A percentile compares a stretch with the other conserved stretches of the same genome.
These are phyloP conservation scores for Pyracantha coccinea DNA, from an alignment of 331 rosid genomes.

Conservation along the genomic window DNA sequence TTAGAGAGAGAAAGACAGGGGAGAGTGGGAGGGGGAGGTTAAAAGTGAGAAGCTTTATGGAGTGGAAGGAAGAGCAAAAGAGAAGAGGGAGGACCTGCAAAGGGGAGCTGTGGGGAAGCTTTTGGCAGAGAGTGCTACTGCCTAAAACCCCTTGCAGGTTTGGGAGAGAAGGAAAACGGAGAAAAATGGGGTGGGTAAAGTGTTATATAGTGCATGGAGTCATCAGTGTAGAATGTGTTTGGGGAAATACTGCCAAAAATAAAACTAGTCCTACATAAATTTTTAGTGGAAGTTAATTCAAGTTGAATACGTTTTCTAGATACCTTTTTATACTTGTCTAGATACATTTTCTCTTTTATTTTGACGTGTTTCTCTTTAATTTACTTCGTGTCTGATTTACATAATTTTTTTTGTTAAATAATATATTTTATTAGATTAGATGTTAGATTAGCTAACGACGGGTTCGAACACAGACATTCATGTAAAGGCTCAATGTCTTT, in stretches of 20 bases:
- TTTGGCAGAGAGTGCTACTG: not conserved
- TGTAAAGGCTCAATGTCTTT: too few species aligned
- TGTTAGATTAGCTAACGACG: accelerated
- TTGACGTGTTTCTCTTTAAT: too few species aligned
- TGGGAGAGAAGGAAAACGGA: not conserved
- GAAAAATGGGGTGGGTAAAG: not conserved
- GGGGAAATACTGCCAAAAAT: too few species aligned
- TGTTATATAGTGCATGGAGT: conserved; percentile 35
- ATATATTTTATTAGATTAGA: too few species aligned
- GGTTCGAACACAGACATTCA: accelerated
- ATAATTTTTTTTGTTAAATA: too few species aligned
- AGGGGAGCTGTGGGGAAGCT: not conserved
- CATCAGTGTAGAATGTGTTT: too few species aligned
- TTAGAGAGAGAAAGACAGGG: not conserved
- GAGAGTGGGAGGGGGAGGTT: not conserved
- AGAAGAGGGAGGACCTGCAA: not conserved
- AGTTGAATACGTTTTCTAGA: too few species aligned
- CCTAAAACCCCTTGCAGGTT: conserved; percentile 5
- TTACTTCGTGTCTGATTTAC: too few species aligned
- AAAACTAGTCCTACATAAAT: too few species aligned
- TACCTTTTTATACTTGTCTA: too few species aligned
- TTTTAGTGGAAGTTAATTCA: too few species aligned
- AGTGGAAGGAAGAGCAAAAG: not conserved
- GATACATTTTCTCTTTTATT: too few species aligned
- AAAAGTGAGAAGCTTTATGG: not conserved